Evolutionary conservation across 176 grass and related monocot genomes (phyloP).

Genomic region (Carex myosuroides): DNA sequence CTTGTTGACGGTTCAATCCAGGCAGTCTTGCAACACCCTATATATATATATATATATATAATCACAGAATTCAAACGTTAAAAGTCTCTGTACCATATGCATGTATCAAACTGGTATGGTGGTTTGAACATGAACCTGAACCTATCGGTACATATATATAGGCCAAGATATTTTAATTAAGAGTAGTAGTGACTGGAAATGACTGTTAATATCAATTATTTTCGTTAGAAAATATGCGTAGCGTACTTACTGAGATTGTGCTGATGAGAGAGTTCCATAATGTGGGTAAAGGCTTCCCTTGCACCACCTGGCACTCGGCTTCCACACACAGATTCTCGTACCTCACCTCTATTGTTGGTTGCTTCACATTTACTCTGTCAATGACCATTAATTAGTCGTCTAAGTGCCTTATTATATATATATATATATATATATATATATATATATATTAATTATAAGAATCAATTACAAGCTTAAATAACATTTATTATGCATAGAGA

Average conservation of each 20-base stretch:
- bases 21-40: constrained; percentile 32
- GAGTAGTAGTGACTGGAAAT: background rate
- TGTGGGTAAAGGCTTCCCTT: constrained; percentile 42
- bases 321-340: constrained; percentile 31
- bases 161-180: background rate
- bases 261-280: constrained; percentile 37
- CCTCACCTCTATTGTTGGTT: constrained; percentile 44
- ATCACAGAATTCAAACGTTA: background rate
- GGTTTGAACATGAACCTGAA: too few relatives aligned
- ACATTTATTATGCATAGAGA: too few relatives aligned
- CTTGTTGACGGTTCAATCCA: constrained; percentile 30
- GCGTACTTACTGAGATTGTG: constrained; percentile 18
- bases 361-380: constrained; percentile 46
- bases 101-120: background rate
- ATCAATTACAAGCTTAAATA: background rate
- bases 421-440: background rate
- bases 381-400: background rate
- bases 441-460: background rate
- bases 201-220: too few relatives aligned
- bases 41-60: background rate
- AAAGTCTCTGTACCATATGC: background rate
- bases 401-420: background rate
- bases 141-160: background rate
- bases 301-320: constrained; percentile 40
- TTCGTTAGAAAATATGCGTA: too few relatives aligned